Evolutionary conservation across 1,284 basidiomycete species (phyloP), one percentile per base, ranked within the genome.

Genomic region (Trichosporon sp.): DNA sequence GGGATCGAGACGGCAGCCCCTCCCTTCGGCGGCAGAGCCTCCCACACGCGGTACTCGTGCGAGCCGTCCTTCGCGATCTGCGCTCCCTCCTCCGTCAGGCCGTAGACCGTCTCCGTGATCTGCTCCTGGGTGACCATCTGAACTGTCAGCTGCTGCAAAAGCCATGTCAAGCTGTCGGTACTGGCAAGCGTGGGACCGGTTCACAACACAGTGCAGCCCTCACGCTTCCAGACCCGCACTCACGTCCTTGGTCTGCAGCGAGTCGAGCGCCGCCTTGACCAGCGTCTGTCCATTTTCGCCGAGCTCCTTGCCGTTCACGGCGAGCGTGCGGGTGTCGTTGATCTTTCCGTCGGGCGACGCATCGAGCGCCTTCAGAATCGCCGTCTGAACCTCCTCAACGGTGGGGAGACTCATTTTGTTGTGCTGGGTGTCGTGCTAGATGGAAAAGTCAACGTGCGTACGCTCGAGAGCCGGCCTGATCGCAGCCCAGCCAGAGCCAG

Each of bases 41-140:
- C 85, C 94, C 94, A 98, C 27, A 97, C 92, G 69, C 92, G 89
- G 67, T 90, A 93, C 86, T 98, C 95, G 83, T 96, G 93, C n/a
- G 94, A 97, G 29, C 95, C 95, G 64, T 90, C 85, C 58, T 87
- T 83, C 15, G 89, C 88, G 73, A 96, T 91, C 75, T 90, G 88
- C n/a, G 84, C 80, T 27, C 95, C 95, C 84, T 98, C 95, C 2
- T 87, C 83, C 15, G 92, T 93, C 44, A 93, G 87, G 12, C 85
- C 85, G 85, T 93, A 90, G 7, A 89, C 87, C 11, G 88, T 85
- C 11, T 88, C 86, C 79, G 94, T 93, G 78, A 93, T 89, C 35
- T 91, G 89, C 58, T 89, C 89, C 77, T 92, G 95, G 67, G 84
- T 84, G 73, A 97, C 87, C 91, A 97, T 97, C 94, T 96, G 77